Base-by-base conservation (phyloP, 805 yeast species). In the Saccharomyces eubayanus region DNA sequence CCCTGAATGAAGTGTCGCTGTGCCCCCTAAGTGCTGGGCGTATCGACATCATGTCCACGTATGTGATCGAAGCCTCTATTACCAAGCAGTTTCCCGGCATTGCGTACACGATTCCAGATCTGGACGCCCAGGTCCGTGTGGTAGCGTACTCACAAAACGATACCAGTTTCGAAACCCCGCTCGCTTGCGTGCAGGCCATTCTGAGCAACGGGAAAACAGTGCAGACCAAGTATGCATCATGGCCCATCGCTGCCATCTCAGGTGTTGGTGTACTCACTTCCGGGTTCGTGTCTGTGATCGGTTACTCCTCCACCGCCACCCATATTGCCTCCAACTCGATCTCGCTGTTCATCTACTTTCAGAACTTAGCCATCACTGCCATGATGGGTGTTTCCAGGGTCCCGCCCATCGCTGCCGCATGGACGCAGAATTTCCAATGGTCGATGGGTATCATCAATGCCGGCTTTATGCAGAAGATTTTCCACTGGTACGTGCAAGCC, bases 361-460 rank as follows among this genome's bases (percentile, higher is more conserved):
- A 94, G 75, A 82, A 87, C 54, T 77, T 94, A 61, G 97, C 97
- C 21, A 83, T 92, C 55, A 85, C 92, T 20, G 81, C 96, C 16
- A 91, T 94, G 97, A 85, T 90, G 90, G 97, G 95, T 53, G 97
- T 92, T 30, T 80, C 89, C 21, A 76, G 81, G 56, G 87, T 89
- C 21, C 99, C 99, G 1, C 99, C 99, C 2, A 91, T 94, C 61
- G 98, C 97, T 5, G 89, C 96, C 2, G 91, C 98, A 2, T 92
- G 99, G 99, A 84, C 95, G 31, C 96, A 92, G 72, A 94, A 92
- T 74, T 94, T 94, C 76, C 84, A 82, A 71, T 92, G 98, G 98
- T 84, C 97, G 1, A 80, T 92, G 80, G 99, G 99, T 48, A 84
- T 92, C 59, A 87, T 94, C 62, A 78, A 79, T 52, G 81, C 83